A percentile compares a stretch with the other conserved stretches of the same genome.
Conservation (phyloP, 495 filamentous ascomycete genomes). For the Cryomyces minteri region DNA sequence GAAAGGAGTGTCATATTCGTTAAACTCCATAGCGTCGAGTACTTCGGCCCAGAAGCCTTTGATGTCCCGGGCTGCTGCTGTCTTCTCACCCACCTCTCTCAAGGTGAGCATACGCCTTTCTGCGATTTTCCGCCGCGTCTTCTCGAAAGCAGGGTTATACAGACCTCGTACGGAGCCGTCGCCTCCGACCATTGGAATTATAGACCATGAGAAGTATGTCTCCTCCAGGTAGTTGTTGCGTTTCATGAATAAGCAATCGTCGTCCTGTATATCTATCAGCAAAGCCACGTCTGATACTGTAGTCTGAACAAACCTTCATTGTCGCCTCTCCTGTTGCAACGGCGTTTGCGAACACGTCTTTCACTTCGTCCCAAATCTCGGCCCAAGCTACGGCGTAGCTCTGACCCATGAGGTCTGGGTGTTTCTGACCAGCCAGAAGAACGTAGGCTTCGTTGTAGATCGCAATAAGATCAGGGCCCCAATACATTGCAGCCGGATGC, state of each 20-base stretch:
- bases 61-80: conserved; percentile 44
- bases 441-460: conserved; percentile 65
- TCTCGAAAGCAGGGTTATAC: conserved; percentile 52
- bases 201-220: conserved; percentile 49
- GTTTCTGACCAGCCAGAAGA: conserved; percentile 46
- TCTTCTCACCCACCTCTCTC: conserved; percentile 50
- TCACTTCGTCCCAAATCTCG: conserved; percentile 47
- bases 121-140: conserved; percentile 42
- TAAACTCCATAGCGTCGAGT: conserved; percentile 36
- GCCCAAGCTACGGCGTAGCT: conserved; percentile 42
- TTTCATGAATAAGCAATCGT: conserved; percentile 45
- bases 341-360: conserved; percentile 38
- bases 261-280: conserved; percentile 21
- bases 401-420: conserved; percentile 49
- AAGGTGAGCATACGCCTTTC: conserved; percentile 49
- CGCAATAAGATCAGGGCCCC: conserved; percentile 42
- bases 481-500: conserved; percentile 55
- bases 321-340: conserved; percentile 42
- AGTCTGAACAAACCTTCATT: conserved; percentile 30
- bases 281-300: neutral
- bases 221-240: conserved; percentile 46
- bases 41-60: conserved; percentile 42
- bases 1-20: conserved; percentile 44
- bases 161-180: conserved; percentile 44
- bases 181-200: conserved; percentile 44